These are phyloP conservation scores for Monilinia fructicola DNA, from an alignment of 2,329 filamentous ascomycete genomes.

Conservation along the genomic window DNA sequence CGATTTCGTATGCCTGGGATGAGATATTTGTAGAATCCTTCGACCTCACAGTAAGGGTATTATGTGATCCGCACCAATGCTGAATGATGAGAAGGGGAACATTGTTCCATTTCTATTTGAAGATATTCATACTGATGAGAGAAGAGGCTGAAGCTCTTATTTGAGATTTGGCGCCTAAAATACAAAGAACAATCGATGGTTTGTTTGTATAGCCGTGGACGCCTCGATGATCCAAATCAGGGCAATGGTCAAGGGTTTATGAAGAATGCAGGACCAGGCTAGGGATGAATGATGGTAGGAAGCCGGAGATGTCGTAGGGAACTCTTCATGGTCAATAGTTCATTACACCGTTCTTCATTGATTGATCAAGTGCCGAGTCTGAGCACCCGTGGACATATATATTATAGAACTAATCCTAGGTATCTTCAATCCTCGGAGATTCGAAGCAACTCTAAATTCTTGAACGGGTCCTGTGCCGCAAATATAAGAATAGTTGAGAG, in stretches of 20 bases:
- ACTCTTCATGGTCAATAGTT: not conserved
- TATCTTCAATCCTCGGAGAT: not conserved
- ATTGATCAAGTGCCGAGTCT: not conserved
- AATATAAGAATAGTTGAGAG: no score
- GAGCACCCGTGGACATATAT: no score
- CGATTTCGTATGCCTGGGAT: constrained; percentile 11
- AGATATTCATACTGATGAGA: constrained; percentile 7
- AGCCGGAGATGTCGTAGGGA: not conserved
- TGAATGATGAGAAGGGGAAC: not conserved
- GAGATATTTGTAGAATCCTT: constrained; percentile 13
- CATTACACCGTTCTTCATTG: not conserved
- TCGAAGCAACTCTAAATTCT: no score
- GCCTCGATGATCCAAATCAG: not conserved
- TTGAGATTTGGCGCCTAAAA: not conserved
- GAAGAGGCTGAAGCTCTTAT: constrained; percentile 5
- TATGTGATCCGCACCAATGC: constrained; percentile 7
- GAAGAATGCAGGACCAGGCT: constrained; percentile 11
- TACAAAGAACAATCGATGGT: not conserved
- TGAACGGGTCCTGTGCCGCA: no score
- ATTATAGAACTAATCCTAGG: no score
- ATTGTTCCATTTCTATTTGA: constrained; percentile 16
- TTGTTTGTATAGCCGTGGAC: not conserved
- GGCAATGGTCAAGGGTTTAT: not conserved
- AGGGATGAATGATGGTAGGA: not conserved
- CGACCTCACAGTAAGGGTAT: not conserved